Conservation (phyloP, 2,329 filamentous ascomycete species). For the Venturia nashicola region DNA sequence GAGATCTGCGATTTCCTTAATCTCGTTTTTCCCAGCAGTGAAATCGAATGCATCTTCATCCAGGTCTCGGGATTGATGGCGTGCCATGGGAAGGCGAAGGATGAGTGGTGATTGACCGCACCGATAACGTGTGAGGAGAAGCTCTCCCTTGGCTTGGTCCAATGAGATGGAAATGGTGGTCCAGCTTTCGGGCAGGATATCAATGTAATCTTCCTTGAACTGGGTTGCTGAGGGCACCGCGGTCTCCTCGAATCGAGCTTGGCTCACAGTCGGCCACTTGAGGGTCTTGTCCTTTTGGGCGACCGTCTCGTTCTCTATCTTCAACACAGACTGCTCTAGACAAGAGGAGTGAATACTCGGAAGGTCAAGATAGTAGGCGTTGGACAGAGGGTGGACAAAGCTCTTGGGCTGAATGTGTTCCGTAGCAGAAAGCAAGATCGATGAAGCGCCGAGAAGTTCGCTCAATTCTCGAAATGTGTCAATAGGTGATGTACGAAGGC, state of each 20-base stretch:
- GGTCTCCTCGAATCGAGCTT: background rate
- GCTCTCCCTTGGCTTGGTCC: conserved; percentile 69
- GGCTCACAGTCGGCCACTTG: conserved; percentile 26
- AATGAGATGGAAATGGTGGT: conserved; percentile 75
- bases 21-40: conserved; percentile 62
- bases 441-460: conserved; percentile 23
- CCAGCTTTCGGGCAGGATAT: conserved; percentile 75
- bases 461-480: conserved; percentile 41
- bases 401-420: conserved; percentile 18
- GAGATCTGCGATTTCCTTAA: conserved; percentile 67
- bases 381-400: conserved; percentile 26
- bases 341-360: conserved; percentile 57
- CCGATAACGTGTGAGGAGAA: conserved; percentile 80
- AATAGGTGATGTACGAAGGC: conserved; percentile 42
- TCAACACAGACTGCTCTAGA: conserved; percentile 47
- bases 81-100: conserved; percentile 70
- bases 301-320: conserved; percentile 34
- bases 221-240: conserved; percentile 20
- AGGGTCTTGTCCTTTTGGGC: conserved; percentile 22
- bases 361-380: conserved; percentile 43
- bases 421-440: conserved; percentile 27
- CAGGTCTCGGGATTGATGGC: conserved; percentile 68
- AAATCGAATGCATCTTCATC: conserved; percentile 78
- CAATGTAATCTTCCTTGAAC: conserved; percentile 72
- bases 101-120: conserved; percentile 69